Evolutionary conservation across 208 protist species (phyloP).

Genomic region (Giardia muris): DNA sequence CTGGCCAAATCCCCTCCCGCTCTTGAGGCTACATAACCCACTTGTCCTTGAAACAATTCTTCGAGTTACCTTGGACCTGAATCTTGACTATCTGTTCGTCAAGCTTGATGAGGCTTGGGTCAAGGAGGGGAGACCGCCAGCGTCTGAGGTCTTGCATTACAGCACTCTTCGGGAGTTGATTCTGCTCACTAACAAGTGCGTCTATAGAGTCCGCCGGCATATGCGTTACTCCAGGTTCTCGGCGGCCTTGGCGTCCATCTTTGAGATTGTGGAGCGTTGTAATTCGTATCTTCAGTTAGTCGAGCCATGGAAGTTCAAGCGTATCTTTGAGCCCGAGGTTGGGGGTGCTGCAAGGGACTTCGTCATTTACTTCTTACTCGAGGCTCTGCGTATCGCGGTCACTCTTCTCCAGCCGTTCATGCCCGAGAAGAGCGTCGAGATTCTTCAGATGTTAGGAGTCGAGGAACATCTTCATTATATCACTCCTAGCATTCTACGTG

Average conservation of each 20-base stretch:
- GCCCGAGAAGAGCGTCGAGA: neutral
- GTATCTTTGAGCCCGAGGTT: neutral
- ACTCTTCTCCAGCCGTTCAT: constrained; percentile 25
- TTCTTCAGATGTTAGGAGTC: constrained; percentile 5
- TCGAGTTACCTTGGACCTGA: neutral
- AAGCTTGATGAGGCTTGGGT: neutral
- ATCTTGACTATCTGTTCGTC: neutral
- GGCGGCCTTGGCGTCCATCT: neutral
- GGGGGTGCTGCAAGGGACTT: neutral
- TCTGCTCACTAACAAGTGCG: neutral
- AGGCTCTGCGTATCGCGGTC: neutral
- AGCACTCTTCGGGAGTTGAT: neutral
- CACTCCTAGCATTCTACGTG: too few relatives aligned
- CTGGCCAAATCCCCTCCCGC: neutral
- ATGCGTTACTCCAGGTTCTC: neutral
- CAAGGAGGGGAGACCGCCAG: neutral
- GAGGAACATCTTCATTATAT: too few relatives aligned
- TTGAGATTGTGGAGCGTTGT: neutral
- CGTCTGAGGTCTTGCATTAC: neutral
- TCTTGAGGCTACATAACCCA: too few relatives aligned
- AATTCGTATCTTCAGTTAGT: neutral
- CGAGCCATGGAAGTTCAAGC: constrained; percentile 25
- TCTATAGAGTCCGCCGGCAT: neutral
- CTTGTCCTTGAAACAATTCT: neutral
- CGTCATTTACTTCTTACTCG: constrained; percentile 12